Evolutionary conservation across 73 alveolate genomes (phyloP).

Genomic region (Tetrahymena thermophila): DNA sequence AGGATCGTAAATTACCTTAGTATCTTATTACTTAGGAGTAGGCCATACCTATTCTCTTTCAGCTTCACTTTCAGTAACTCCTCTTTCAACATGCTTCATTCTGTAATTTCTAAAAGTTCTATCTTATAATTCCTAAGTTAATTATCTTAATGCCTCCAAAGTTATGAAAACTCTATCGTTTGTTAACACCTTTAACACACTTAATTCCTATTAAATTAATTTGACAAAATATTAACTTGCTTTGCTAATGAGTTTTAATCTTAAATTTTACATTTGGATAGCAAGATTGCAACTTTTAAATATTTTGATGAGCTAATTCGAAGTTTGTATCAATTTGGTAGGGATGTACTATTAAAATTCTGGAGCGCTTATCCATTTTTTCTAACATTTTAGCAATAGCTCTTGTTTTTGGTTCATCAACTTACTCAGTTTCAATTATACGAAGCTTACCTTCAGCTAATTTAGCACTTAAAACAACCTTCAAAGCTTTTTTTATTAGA

Average conservation of each 20-base stretch:
- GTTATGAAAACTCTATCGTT: slow-evolving; percentile 48
- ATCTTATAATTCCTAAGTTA: background rate
- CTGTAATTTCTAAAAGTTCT: background rate
- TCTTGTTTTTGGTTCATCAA: slow-evolving; percentile 47
- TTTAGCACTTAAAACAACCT: slow-evolving; percentile 43
- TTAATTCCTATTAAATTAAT: slow-evolving; percentile 5
- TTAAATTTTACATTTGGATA: background rate
- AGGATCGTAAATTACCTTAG: background rate
- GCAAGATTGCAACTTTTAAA: slow-evolving; percentile 1
- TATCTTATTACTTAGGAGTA: background rate
- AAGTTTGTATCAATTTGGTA: slow-evolving; percentile 35
- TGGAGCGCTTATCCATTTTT: slow-evolving; percentile 25
- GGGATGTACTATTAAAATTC: slow-evolving; percentile 31
- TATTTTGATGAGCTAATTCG: slow-evolving; percentile 24
- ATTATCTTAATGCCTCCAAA: slow-evolving; percentile 31
- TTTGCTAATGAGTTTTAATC: background rate
- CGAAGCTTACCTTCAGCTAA: slow-evolving; percentile 42
- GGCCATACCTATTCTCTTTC: background rate
- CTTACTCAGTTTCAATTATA: slow-evolving; percentile 37
- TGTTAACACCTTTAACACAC: slow-evolving; percentile 16
- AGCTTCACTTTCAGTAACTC: background rate
- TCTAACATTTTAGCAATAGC: slow-evolving; percentile 21
- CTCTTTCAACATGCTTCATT: background rate
- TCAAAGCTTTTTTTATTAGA: slow-evolving; percentile 14
- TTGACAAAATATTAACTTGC: background rate